Conservation (phyloP, 129 eudicot species). For the Artemisia annua region DNA sequence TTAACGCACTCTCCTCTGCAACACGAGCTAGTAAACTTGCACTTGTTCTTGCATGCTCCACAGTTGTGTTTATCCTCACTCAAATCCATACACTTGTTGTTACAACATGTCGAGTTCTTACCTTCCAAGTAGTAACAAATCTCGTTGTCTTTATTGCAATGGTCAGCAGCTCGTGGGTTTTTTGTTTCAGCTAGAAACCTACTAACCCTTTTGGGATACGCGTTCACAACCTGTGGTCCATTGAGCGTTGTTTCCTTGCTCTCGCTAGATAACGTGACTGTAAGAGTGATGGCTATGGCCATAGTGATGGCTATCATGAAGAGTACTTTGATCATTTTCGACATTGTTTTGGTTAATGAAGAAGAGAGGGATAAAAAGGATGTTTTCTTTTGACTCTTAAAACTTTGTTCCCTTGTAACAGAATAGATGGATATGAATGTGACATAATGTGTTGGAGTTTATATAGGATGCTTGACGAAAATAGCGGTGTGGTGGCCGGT, state of each 20-base stretch:
- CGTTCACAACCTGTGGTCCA: not conserved
- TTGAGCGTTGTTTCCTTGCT: not conserved
- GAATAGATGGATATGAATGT: not conserved
- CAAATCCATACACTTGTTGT: conserved; percentile 64
- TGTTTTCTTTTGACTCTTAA: not conserved
- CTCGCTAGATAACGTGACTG: not conserved
- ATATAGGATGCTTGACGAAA: not conserved
- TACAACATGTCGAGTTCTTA: conserved; percentile 59
- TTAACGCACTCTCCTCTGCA: conserved; percentile 65
- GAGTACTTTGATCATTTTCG: conserved; percentile 27
- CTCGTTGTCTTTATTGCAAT: conserved; percentile 58
- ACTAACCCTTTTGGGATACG: conserved; percentile 42
- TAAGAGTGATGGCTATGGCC: conserved; percentile 46
- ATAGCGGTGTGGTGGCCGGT: conserved; percentile 10
- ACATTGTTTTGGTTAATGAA: conserved; percentile 22
- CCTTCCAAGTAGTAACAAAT: conserved; percentile 50
- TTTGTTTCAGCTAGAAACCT: conserved; percentile 50
- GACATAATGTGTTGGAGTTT: not conserved
- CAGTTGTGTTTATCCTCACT: conserved; percentile 47
- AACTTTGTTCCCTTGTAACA: not conserved
- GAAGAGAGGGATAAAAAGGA: too few species aligned
- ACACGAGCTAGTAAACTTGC: conserved; percentile 47
- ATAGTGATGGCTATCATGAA: conserved; percentile 38
- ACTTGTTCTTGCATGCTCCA: conserved; percentile 68
- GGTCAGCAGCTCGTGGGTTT: conserved; percentile 57